Evolutionary conservation across 495 filamentous ascomycete species (phyloP).

Genomic region (Choiromyces venosus): DNA sequence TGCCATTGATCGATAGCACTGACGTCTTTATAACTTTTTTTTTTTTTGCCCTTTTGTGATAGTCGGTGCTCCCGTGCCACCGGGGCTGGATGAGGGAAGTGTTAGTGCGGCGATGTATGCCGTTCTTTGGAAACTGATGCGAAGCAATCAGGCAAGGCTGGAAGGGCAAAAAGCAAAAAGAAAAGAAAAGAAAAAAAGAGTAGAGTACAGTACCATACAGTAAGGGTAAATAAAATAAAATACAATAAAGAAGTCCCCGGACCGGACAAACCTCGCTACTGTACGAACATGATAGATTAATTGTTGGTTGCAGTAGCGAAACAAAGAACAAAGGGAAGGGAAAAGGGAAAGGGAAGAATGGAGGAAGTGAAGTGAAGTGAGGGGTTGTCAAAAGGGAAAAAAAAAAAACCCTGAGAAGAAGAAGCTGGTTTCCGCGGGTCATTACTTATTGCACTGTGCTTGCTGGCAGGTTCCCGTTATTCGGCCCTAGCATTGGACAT

Average conservation of each 20-base stretch:
- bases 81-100: background rate
- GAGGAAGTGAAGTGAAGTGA: background rate
- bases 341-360: background rate
- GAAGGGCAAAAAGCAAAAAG: background rate
- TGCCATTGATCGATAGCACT: background rate
- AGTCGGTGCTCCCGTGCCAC: too few relatives aligned
- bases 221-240: too few relatives aligned
- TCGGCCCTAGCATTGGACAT: background rate
- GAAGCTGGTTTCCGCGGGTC: background rate
- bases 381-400: background rate
- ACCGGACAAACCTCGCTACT: background rate
- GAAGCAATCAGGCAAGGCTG: background rate
- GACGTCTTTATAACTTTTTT: background rate
- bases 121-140: constrained; percentile 2
- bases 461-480: background rate
- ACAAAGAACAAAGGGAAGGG: background rate
- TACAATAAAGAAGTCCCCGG: background rate
- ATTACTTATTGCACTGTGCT: background rate
- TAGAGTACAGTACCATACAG: too few relatives aligned
- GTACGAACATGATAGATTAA: background rate
- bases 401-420: background rate
- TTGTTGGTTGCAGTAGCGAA: background rate
- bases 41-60: background rate
- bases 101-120: constrained; percentile 1
- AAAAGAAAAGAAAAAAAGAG: too few relatives aligned